Conservation (phyloP, 805 yeast genomes). For the Henningerozyma blattae region DNA sequence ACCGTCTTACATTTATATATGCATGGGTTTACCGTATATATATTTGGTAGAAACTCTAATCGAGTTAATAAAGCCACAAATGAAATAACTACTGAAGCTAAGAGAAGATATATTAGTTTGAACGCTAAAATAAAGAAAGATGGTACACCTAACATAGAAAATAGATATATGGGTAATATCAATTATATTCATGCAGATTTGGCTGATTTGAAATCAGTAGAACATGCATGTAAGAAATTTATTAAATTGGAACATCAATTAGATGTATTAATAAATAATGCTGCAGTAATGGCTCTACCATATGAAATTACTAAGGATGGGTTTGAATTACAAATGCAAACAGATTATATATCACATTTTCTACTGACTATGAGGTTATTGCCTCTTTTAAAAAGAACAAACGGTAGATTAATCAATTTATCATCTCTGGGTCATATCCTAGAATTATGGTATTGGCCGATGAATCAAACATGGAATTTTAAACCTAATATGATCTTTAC, state of each 20-base stretch:
- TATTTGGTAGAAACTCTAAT: constrained; percentile 55
- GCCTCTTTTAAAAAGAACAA: constrained; percentile 34
- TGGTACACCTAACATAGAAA: background rate
- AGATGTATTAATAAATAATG: constrained; percentile 61
- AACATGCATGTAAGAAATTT: constrained; percentile 37
- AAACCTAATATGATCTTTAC: constrained; percentile 60
- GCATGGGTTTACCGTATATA: constrained; percentile 67
- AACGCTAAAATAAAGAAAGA: constrained; percentile 4
- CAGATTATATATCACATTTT: constrained; percentile 68
- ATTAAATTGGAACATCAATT: constrained; percentile 34
- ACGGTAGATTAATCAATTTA: constrained; percentile 43
- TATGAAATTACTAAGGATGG: constrained; percentile 50
- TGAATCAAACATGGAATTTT: constrained; percentile 37
- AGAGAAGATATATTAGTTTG: constrained; percentile 7
- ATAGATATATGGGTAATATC: constrained; percentile 36
- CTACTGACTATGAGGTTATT: constrained; percentile 50
- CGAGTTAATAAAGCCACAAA: constrained; percentile 46
- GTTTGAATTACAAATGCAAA: constrained; percentile 71
- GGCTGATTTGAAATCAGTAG: constrained; percentile 34
- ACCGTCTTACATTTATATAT: constrained; percentile 64
- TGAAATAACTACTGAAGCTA: constrained; percentile 45
- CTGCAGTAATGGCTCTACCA: constrained; percentile 76
- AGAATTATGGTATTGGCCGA: constrained; percentile 34
- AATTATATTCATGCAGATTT: constrained; percentile 45
- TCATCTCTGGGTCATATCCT: constrained; percentile 57